A percentile compares a stretch with the other conserved stretches of the same genome.
Evolutionary conservation across 805 yeast species (phyloP).

Genomic region (Limtongozyma cylindracea): DNA sequence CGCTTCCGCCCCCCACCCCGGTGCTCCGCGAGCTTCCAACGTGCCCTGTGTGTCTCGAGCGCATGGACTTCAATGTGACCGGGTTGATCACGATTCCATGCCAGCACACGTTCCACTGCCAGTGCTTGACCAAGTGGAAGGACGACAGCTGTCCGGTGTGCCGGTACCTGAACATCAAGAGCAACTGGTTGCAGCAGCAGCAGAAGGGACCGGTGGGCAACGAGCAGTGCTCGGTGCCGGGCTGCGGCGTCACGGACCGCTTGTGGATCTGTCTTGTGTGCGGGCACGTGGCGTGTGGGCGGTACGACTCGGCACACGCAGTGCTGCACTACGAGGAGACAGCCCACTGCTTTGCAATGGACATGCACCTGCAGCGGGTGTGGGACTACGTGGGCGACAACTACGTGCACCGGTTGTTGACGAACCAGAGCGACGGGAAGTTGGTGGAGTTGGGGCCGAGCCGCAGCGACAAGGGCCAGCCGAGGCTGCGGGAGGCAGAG

Average conservation of each 20-base stretch:
- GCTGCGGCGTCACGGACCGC: constrained; percentile 33
- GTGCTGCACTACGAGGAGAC: constrained; percentile 55
- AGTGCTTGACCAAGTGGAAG: constrained; percentile 68
- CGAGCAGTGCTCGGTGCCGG: constrained; percentile 2
- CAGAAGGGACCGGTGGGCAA: constrained; percentile 1
- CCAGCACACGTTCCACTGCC: constrained; percentile 83
- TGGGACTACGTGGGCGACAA: constrained; percentile 91
- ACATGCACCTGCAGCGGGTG: constrained; percentile 55
- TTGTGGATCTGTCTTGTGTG: constrained; percentile 81
- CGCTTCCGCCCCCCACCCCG: too few relatives aligned
- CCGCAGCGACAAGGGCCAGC: too few relatives aligned
- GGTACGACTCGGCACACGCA: constrained; percentile 65
- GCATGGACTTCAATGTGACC: constrained; percentile 60
- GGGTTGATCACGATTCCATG: constrained; percentile 78
- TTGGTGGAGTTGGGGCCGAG: constrained; percentile 66
- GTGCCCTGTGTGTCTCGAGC: constrained; percentile 79
- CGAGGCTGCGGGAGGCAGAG: too few relatives aligned
- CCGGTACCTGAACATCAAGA: constrained; percentile 31
- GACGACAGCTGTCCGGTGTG: constrained; percentile 87
- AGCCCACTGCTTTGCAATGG: constrained; percentile 83
- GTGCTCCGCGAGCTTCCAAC: constrained; percentile 44
- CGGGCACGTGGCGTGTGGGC: constrained; percentile 80
- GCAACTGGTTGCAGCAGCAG: constrained; percentile 3
- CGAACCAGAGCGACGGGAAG: constrained; percentile 76
- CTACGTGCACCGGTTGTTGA: constrained; percentile 67